A percentile compares a stretch with the other conserved stretches of the same genome.
Evolutionary conservation across 2,329 filamentous ascomycete genomes (phyloP).

Genomic region (Fusarium scirpi): DNA sequence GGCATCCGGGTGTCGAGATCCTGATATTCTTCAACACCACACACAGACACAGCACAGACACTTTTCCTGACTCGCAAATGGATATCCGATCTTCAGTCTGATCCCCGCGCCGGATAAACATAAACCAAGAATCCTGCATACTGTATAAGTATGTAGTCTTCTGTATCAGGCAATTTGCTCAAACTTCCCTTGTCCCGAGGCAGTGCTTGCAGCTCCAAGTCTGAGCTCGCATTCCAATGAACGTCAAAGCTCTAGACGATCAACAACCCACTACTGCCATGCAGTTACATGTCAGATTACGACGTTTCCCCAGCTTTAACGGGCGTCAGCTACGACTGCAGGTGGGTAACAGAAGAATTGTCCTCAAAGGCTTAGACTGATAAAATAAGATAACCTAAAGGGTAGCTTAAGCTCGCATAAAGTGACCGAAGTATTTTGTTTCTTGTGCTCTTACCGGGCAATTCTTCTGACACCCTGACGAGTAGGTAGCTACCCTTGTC

Average conservation of each 20-base stretch:
- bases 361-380: too few species aligned
- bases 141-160: conserved; percentile 6
- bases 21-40: neutral
- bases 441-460: too few species aligned
- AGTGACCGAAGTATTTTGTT: too few species aligned
- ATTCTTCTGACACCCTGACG: too few species aligned
- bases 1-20: conserved; percentile 1
- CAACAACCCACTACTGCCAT: conserved; percentile 8
- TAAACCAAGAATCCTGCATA: neutral
- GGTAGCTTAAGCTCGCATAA: too few species aligned
- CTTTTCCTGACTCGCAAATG: conserved; percentile 4
- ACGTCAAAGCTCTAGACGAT: neutral
- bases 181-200: conserved; percentile 40
- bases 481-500: too few species aligned
- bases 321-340: conserved; percentile 11
- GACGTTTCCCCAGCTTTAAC: conserved; percentile 20
- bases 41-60: neutral
- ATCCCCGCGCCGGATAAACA: conserved; percentile 37
- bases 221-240: neutral
- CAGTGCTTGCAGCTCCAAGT: neutral
- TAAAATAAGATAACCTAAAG: too few species aligned
- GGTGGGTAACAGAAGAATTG: neutral
- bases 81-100: conserved; percentile 11
- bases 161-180: conserved; percentile 32
- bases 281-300: conserved; percentile 36